Conservation (phyloP, 2,329 filamentous ascomycete genomes). For the Cytospora leucostoma region DNA sequence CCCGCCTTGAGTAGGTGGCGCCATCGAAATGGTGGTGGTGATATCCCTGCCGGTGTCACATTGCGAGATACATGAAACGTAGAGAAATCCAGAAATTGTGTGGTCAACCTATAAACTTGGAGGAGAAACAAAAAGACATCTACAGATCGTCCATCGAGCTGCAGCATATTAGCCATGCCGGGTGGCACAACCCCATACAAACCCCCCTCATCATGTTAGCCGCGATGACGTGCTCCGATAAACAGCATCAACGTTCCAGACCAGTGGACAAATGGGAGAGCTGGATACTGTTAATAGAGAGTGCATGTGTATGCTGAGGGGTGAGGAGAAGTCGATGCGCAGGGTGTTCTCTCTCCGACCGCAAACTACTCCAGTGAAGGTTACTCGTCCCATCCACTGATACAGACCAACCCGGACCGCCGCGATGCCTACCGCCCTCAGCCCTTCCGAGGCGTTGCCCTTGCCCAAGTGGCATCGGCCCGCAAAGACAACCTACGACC, state of each 20-base stretch:
- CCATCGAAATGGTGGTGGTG: too few relatives aligned
- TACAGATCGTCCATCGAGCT: constrained; percentile 17
- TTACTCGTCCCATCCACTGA: constrained; percentile 11
- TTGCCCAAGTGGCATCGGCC: constrained; percentile 36
- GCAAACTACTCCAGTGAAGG: neutral
- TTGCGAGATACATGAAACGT: neutral
- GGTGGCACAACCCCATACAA: neutral
- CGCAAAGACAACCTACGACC: constrained; percentile 32
- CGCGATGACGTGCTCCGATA: constrained; percentile 22
- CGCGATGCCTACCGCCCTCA: constrained; percentile 23
- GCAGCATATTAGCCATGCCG: neutral
- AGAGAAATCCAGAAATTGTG: neutral
- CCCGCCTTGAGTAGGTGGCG: too few relatives aligned
- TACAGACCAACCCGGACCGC: neutral
- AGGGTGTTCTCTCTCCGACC: neutral
- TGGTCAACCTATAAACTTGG: too few relatives aligned
- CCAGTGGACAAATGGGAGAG: neutral
- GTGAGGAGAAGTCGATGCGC: neutral
- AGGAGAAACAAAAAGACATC: neutral
- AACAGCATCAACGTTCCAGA: neutral
- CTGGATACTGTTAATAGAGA: neutral
- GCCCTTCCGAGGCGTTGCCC: constrained; percentile 21
- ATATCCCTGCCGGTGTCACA: too few relatives aligned
- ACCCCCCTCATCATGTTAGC: constrained; percentile 27
- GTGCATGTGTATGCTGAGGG: neutral